Evolutionary conservation across 2,329 filamentous ascomycete genomes (phyloP).

Genomic region (Sclerotinia nivalis): DNA sequence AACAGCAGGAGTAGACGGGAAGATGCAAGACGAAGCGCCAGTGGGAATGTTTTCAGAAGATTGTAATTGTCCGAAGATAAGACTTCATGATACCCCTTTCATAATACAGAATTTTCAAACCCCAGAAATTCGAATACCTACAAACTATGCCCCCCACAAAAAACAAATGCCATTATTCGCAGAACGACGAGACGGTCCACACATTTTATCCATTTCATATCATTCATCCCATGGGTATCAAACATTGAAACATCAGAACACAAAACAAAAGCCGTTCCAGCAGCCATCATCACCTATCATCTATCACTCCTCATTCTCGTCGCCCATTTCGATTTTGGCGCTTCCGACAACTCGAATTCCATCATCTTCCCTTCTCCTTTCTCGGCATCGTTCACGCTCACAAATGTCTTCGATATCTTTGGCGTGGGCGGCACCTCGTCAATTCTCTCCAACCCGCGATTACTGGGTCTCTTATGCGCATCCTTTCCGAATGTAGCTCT

Average conservation of each 20-base stretch:
- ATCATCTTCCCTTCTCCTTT: constrained; percentile 49
- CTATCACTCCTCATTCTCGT: constrained; percentile 28
- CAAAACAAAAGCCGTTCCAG: constrained; percentile 16
- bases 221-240: constrained; percentile 10
- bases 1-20: constrained; percentile 38
- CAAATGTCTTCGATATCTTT: constrained; percentile 43
- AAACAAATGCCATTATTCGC: constrained; percentile 4
- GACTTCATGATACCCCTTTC: constrained; percentile 23
- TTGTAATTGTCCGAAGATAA: constrained; percentile 48
- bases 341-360: constrained; percentile 40
- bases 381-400: constrained; percentile 55
- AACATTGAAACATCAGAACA: constrained; percentile 14
- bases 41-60: constrained; percentile 71
- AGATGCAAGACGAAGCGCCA: constrained; percentile 65
- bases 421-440: constrained; percentile 63
- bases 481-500: constrained; percentile 61
- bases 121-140: constrained; percentile 1
- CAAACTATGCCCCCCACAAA: neutral
- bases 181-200: neutral
- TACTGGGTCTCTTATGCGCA: constrained; percentile 48
- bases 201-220: constrained; percentile 3
- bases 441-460: constrained; percentile 48
- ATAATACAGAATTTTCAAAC: constrained; percentile 18
- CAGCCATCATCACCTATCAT: constrained; percentile 12
- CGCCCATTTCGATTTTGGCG: constrained; percentile 40